Percentiles rank a stretch among this genome's conserved stretches.
phyloP scores from a whole-genome alignment of 306 rosid genomes.

The Myrica gale region DNA sequence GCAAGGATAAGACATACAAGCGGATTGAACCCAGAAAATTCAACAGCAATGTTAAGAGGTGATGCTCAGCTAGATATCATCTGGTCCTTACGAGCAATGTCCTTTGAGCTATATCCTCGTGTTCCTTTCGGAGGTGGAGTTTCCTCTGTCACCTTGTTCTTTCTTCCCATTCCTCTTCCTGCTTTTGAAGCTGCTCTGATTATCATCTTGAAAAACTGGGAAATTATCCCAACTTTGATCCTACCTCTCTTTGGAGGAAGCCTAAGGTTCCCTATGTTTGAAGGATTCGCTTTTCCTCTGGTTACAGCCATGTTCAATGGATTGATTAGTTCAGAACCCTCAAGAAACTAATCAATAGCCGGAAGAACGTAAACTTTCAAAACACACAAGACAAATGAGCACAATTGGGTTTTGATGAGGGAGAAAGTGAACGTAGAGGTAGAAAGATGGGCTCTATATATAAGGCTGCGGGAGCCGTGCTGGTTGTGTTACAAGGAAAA shows the following conservation, averaged over 20 bases:
- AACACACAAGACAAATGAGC: neutral
- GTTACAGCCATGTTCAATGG: neutral
- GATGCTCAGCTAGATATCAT: neutral
- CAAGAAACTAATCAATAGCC: neutral
- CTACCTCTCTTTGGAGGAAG: slow-evolving; percentile 40
- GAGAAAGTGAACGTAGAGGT: neutral
- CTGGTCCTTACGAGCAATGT: neutral
- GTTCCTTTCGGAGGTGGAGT: neutral
- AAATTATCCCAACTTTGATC: slow-evolving; percentile 30
- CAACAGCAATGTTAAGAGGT: neutral
- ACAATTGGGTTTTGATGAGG: neutral
- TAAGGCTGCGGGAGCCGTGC: neutral
- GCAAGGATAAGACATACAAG: too few relatives aligned
- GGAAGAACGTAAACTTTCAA: neutral
- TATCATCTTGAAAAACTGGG: slow-evolving; percentile 22
- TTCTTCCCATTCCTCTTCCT: slow-evolving; percentile 4
- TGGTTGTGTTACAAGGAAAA: neutral
- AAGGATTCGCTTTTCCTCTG: neutral
- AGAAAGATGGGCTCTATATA: neutral
- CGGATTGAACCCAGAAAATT: neutral
- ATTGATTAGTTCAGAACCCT: neutral
- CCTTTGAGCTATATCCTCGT: neutral
- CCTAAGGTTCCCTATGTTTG: neutral
- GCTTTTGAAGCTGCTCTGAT: slow-evolving; percentile 10
- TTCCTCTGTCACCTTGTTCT: slow-evolving; percentile 17